A percentile compares a stretch with the other conserved stretches of the same genome.
Evolutionary conservation across 768 basidiomycete species (phyloP).

Genomic region (Rhodocollybia butyracea): DNA sequence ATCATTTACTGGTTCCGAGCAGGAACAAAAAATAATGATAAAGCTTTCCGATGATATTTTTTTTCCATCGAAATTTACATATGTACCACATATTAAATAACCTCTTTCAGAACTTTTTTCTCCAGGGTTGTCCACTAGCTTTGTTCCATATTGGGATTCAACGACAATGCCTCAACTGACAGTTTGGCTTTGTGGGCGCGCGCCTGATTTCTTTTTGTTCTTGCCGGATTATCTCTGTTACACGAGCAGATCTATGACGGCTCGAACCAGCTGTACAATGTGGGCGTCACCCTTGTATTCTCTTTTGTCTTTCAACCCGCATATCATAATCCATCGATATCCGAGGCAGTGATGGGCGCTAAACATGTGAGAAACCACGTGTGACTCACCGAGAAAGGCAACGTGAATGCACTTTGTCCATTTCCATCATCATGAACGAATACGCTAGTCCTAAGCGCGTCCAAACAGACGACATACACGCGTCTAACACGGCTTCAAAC

Average conservation of each 20-base stretch:
- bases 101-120: too few species aligned
- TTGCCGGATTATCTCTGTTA: not conserved
- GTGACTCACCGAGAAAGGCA: not conserved
- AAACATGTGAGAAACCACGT: not conserved
- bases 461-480: conserved; percentile 28
- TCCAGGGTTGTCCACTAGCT: too few species aligned
- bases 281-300: not conserved
- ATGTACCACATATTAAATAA: too few species aligned
- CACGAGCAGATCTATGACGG: not conserved
- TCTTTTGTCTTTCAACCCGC: not conserved
- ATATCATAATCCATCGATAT: too few species aligned
- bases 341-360: too few species aligned
- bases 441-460: conserved; percentile 29
- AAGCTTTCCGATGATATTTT: too few species aligned
- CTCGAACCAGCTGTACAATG: too few species aligned
- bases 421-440: not conserved
- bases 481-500: conserved; percentile 19
- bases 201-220: not conserved
- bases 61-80: too few species aligned
- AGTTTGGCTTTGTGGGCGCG: not conserved
- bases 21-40: too few species aligned
- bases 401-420: not conserved
- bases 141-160: too few species aligned
- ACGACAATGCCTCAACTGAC: too few species aligned
- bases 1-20: too few species aligned